A percentile compares a stretch with the other conserved stretches of the same genome.
phyloP scores from a whole-genome alignment of 148 eudicot species.

The Selenicereus undatus region DNA sequence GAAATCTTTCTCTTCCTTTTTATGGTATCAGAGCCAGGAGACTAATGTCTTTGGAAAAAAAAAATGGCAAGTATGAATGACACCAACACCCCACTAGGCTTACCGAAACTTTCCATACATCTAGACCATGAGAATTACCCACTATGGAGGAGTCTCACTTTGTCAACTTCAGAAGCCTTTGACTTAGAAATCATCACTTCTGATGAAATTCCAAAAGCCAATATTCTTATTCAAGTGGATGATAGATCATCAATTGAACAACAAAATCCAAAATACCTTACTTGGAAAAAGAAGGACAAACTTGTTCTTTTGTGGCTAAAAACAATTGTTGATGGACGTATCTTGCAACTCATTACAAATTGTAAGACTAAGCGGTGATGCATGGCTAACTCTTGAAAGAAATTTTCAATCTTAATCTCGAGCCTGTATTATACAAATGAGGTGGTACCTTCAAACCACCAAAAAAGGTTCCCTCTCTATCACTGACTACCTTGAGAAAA shows the following conservation, averaged over 20 bases:
- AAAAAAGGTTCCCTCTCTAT: neutral
- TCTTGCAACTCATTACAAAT: neutral
- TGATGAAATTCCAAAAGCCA: neutral
- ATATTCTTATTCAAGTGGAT: neutral
- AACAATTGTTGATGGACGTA: neutral
- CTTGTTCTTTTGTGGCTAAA: neutral
- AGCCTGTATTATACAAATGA: neutral
- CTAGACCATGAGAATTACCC: constrained; percentile 3
- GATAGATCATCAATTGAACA: neutral
- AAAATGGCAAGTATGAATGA: neutral
- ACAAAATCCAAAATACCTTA: neutral
- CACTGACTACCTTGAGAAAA: neutral
- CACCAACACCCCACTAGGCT: neutral
- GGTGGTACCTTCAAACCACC: neutral
- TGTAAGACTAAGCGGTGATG: neutral
- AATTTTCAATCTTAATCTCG: neutral
- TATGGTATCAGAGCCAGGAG: neutral
- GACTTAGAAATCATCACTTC: neutral
- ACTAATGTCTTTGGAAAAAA: no score
- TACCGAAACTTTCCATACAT: neutral
- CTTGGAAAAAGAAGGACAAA: constrained; percentile 1
- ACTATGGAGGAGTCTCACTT: neutral
- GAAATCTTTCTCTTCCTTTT: no score
- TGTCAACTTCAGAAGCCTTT: neutral
- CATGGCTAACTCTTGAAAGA: neutral